Conservation (phyloP, 2,329 filamentous ascomycete species). For the Grosmannia huntii region DNA sequence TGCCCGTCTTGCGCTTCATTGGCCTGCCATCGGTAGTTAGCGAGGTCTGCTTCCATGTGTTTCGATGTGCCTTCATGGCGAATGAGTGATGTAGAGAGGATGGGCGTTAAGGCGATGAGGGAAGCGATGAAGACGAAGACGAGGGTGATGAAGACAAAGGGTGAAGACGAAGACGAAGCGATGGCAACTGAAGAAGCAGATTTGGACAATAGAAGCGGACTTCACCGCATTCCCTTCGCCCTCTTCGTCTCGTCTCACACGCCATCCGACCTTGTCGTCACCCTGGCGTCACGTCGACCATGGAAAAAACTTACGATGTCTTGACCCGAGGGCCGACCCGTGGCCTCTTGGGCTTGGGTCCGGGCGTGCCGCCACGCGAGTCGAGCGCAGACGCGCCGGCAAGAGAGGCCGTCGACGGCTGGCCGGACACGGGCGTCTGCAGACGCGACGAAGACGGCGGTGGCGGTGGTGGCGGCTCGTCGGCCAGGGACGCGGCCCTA, state of each 20-base stretch:
- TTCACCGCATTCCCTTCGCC: background rate
- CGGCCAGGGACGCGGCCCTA: conserved; percentile 23
- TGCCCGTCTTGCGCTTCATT: conserved; percentile 60
- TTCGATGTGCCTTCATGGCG: background rate
- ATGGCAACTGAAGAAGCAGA: background rate
- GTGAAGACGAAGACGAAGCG: too few relatives aligned
- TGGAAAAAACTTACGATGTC: conserved; percentile 46
- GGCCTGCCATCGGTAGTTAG: conserved; percentile 38
- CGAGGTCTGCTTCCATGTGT: background rate
- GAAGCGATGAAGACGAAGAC: too few relatives aligned
- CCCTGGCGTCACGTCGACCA: background rate
- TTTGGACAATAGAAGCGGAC: background rate
- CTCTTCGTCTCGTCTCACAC: background rate
- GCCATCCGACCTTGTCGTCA: background rate
- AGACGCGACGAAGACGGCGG: conserved; percentile 4
- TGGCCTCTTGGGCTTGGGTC: conserved; percentile 44
- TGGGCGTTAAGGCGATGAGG: background rate
- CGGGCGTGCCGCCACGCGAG: conserved; percentile 50
- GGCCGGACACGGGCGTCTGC: conserved; percentile 8
- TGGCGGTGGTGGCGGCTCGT: conserved; percentile 8
- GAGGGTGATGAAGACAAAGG: too few relatives aligned
- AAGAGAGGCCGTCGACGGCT: background rate
- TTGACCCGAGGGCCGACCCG: conserved; percentile 53
- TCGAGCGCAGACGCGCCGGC: conserved; percentile 18
- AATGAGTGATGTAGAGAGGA: background rate